Conservation (phyloP, 352 stramenopile genomes). For the Pythium phragmitis region DNA sequence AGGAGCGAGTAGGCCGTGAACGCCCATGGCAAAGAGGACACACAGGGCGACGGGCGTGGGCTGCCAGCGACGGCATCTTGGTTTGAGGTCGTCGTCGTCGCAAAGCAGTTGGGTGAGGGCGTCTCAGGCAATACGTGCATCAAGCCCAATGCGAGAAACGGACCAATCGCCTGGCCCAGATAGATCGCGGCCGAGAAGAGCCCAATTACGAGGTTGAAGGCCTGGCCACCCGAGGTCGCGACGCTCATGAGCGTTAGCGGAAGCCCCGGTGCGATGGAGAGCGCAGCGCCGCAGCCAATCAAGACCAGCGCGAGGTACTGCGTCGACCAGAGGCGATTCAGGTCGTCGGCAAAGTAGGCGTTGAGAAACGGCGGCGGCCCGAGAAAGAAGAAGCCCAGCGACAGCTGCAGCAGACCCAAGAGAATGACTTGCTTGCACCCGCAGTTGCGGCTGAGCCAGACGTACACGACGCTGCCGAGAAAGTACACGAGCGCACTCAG, state of each 20-base stretch:
- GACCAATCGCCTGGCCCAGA: conserved; percentile 58
- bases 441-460: conserved; percentile 56
- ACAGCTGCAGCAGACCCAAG: conserved; percentile 44
- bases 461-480: conserved; percentile 48
- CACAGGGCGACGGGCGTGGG: conserved; percentile 28
- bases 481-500: conserved; percentile 73
- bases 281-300: conserved; percentile 53
- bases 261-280: conserved; percentile 58
- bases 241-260: conserved; percentile 62
- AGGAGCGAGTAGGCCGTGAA: conserved; percentile 55
- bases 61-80: conserved; percentile 15
- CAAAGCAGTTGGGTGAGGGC: conserved; percentile 42
- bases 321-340: conserved; percentile 41
- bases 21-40: conserved; percentile 61
- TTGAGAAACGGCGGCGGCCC: conserved; percentile 56
- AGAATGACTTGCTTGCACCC: conserved; percentile 73
- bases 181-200: conserved; percentile 73
- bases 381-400: conserved; percentile 57
- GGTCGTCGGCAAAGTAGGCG: conserved; percentile 33
- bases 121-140: conserved; percentile 47
- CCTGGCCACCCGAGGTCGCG: conserved; percentile 33
- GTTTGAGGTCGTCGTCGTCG: background rate
- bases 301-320: conserved; percentile 55
- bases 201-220: conserved; percentile 62
- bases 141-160: conserved; percentile 51